phyloP scores from a whole-genome alignment of 2,329 filamentous ascomycete species.

The Fusarium sp. region DNA sequence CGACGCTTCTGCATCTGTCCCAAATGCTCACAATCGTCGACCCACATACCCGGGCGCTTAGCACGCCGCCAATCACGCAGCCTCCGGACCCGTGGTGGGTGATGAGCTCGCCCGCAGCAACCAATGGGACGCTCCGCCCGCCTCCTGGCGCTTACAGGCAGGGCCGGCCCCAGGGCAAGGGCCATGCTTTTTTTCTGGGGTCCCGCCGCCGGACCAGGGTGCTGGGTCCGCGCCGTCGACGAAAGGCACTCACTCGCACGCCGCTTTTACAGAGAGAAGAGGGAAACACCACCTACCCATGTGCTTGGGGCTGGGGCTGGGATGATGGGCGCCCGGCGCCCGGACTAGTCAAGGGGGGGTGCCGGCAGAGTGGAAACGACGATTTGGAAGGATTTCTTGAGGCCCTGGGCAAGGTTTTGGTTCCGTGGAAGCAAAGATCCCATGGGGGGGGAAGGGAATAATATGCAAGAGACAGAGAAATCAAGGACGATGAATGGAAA shows the following conservation, averaged over 20 bases:
- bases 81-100: constrained; percentile 45
- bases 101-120: constrained; percentile 43
- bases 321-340: neutral
- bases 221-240: constrained; percentile 39
- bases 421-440: neutral
- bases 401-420: neutral
- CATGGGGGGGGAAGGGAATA: neutral
- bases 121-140: constrained; percentile 44
- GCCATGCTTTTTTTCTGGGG: constrained; percentile 19
- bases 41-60: constrained; percentile 51
- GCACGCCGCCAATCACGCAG: constrained; percentile 50
- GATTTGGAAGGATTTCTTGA: constrained; percentile 21
- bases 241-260: constrained; percentile 16
- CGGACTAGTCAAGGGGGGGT: constrained; percentile 17
- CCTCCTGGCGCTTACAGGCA: constrained; percentile 47
- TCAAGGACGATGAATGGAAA: neutral
- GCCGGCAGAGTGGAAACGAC: constrained; percentile 19
- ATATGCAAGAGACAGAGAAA: constrained; percentile 4
- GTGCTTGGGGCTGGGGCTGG: neutral
- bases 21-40: constrained; percentile 33
- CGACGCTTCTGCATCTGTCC: constrained; percentile 44
- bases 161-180: neutral
- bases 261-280: constrained; percentile 38
- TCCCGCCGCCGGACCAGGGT: constrained; percentile 43
- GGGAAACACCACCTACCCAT: neutral